These are phyloP conservation scores for Suillus decipiens DNA, from an alignment of 768 basidiomycete species.

Conservation along the genomic window DNA sequence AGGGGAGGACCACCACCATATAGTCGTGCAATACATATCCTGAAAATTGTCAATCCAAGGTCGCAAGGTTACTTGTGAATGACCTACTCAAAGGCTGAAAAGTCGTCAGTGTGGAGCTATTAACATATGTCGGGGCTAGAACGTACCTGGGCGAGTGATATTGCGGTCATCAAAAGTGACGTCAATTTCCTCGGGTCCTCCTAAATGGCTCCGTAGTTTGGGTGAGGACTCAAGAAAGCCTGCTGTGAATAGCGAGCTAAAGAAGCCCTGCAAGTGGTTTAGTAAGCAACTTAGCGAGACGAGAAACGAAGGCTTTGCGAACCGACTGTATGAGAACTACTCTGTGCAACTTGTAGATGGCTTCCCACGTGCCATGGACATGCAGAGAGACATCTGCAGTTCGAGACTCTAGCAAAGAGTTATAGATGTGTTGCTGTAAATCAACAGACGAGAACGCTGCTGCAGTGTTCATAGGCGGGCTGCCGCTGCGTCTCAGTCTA, in stretches of 20 bases:
- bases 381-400: conserved; percentile 80
- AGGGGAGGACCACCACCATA: conserved; percentile 86
- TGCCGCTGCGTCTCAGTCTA: conserved; percentile 3
- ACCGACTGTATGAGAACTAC: conserved; percentile 90
- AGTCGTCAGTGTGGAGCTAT: conserved; percentile 17
- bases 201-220: conserved; percentile 20
- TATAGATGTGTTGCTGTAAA: conserved; percentile 77
- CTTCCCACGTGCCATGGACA: conserved; percentile 67
- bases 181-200: conserved; percentile 57
- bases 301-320: too few species aligned
- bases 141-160: conserved; percentile 82
- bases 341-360: conserved; percentile 77
- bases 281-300: neutral
- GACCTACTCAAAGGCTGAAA: conserved; percentile 84
- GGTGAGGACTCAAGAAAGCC: conserved; percentile 67
- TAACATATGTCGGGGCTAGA: neutral
- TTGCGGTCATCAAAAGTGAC: conserved; percentile 82
- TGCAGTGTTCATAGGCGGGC: conserved; percentile 38
- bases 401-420: conserved; percentile 65
- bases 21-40: conserved; percentile 82
- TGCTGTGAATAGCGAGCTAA: conserved; percentile 81
- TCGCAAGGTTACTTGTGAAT: neutral
- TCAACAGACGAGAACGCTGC: conserved; percentile 48
- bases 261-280: conserved; percentile 65
- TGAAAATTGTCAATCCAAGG: conserved; percentile 32